Base-by-base conservation (phyloP, 1,284 basidiomycete species). In the Sutorius eximius region DNA sequence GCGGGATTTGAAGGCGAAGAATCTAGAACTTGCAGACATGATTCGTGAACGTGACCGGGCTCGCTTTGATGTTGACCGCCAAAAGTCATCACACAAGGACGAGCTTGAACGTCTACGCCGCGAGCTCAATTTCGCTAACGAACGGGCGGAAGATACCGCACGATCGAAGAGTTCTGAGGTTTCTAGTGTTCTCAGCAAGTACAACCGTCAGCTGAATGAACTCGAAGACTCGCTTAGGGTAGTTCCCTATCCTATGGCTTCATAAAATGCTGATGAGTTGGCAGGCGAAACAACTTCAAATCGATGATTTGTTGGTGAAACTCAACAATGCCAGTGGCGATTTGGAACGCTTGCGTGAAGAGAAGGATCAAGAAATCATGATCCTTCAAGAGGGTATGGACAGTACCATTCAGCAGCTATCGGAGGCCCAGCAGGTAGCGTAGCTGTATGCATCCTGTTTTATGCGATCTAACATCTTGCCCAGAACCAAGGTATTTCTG, bases 331-430 rank as follows among this genome's bases (percentile, higher is more conserved):
- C 89, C 54, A 76, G 82, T 33, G 81, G 77, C 42, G 94, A 98
- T 65, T 66, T 95, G 45, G 91, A 94, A 58, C 84, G 83, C 29
- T 71, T 93, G 15, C 82, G 91, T 45, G 95, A 99, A 15, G 97
- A 99, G 77, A 98, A 98, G 76, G 97, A 98, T 68, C 87, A 94
- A 69, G 97, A 99, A 73, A 90, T 99, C 53, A 80, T 89, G 64
- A 96, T 99, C 69, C 82, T 98, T 65, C 95, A 98, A 71, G 96
- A 96, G 73, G 92, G 93, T 38, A 91, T 99, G 89, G 96, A 98
- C 68, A 85, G 81, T 59, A 97, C 95, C 29, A 89, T 99, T 59
- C 86, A 94, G 61, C 87, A 96, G 68, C 80, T 99, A 56, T 88
- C 83, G 45, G 94, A 98, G 42, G 79, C 92, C 51, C 91, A 95